Evolutionary conservation across 192 early-diverging fungal genomes (phyloP), one percentile per base, ranked within the genome.

Genomic region (Coemansia sp.): DNA sequence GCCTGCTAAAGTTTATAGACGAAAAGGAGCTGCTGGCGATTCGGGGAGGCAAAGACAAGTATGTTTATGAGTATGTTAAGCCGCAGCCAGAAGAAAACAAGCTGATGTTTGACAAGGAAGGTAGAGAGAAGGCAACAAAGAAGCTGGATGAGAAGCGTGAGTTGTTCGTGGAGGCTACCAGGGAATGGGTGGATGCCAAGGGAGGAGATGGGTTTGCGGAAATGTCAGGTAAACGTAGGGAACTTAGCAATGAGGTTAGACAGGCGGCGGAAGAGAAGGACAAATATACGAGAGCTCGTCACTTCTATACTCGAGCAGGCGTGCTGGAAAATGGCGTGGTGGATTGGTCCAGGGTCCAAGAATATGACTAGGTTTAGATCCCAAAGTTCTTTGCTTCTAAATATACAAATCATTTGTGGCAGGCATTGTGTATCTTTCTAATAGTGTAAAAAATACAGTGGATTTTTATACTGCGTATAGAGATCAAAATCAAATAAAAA

Each of bases 1-100:
- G 86, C 6, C 59, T 93, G 20, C 63, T 74, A 18, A 70, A 87
- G 35, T 86, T 82, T 48, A 86, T 96, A 38, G 81, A 84, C 38
- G 63, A 66, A 5, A 70, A 77, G 12, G 63, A 84, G 51, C 56
- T 96, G n/a, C 84, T 87, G 30, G 63, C 72, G 50, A 75, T 46
- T 46, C 82, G 89, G 13, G 86, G 86, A n/a, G 93, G 91, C 38
- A 63, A 73, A 33, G 69, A 85, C 51, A 65, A 65, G 28, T 85
- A 82, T 74, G 68, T 48, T 57, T 89, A 80, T 68, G 44, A 82
- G 50, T 90, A 85, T 53, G 42, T 78, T 5, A 53, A 42, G 43
- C 80, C 82, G 21, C 63, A 65, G 13, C 50, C 78, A 9, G 81
- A 75, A 1, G 85, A 87, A 45, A 82, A 81, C 63, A 68, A 63